A percentile compares a stretch with the other conserved stretches of the same genome.
phyloP scores from a whole-genome alignment of 2,329 filamentous ascomycete species.

The Colletotrichum truncatum region DNA sequence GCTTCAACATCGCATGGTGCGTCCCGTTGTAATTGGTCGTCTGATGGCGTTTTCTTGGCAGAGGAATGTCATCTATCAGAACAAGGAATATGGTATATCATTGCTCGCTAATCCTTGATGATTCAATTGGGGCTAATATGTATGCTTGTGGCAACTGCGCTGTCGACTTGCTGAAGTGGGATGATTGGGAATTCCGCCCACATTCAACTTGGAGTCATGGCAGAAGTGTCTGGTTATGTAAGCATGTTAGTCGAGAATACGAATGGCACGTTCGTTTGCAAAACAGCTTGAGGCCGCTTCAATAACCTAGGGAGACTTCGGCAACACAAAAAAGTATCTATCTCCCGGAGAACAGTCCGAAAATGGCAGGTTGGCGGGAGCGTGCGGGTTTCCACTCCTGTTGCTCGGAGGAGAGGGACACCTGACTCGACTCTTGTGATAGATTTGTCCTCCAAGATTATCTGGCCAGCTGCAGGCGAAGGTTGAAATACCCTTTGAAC shows the following conservation, averaged over 20 bases:
- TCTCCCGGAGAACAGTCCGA: not conserved
- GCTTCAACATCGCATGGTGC: not conserved
- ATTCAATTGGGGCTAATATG: too few relatives aligned
- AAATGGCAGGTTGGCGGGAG: not conserved
- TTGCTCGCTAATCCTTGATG: too few relatives aligned
- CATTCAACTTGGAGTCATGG: too few relatives aligned
- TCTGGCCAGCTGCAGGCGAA: not conserved
- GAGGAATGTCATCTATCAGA: too few relatives aligned
- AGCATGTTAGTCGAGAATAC: too few relatives aligned
- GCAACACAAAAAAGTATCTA: not conserved
- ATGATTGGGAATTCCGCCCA: too few relatives aligned
- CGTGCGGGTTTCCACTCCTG: not conserved
- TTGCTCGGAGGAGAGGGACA: not conserved
- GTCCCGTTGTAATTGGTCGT: not conserved
- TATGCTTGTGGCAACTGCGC: too few relatives aligned
- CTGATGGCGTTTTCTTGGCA: not conserved
- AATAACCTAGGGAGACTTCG: too few relatives aligned
- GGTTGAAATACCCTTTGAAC: slow-evolving; percentile 11
- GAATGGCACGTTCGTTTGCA: too few relatives aligned
- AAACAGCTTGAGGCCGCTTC: not conserved
- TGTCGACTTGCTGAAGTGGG: too few relatives aligned
- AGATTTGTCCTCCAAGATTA: not conserved
- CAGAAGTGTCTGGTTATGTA: too few relatives aligned
- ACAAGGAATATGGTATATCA: too few relatives aligned
- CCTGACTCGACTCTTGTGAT: not conserved